Percentiles rank a stretch among this genome's conserved stretches.
phyloP scores from a whole-genome alignment of 2,329 filamentous ascomycete genomes.

The Colletotrichum sp. region DNA sequence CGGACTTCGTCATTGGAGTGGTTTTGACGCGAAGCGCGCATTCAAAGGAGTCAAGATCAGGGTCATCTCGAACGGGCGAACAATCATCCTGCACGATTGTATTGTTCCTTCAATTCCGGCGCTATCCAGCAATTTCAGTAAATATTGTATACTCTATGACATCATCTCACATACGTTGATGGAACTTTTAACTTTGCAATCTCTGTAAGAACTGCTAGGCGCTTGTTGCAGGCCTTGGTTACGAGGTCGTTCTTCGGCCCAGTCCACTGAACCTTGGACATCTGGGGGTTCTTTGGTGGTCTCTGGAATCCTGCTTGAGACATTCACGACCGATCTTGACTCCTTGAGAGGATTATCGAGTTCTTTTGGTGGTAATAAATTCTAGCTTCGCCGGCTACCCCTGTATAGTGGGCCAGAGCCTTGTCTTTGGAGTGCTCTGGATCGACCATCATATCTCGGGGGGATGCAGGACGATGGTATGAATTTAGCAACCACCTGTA shows the following conservation, averaged over 20 bases:
- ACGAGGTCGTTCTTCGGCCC: slow-evolving; percentile 56
- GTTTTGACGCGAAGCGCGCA: neutral
- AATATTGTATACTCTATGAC: neutral
- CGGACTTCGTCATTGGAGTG: neutral
- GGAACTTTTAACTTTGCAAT: neutral
- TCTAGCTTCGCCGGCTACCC: neutral
- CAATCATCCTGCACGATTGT: slow-evolving; percentile 52
- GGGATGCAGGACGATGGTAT: neutral
- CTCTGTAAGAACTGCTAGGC: neutral
- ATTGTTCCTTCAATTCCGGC: slow-evolving; percentile 34
- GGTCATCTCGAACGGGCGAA: neutral
- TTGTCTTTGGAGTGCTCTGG: neutral
- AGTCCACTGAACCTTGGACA: neutral
- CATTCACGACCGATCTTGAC: neutral
- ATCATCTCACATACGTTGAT: slow-evolving; percentile 37
- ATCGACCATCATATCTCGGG: neutral
- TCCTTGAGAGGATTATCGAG: neutral
- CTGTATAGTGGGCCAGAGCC: neutral
- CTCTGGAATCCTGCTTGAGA: neutral
- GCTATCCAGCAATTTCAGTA: neutral
- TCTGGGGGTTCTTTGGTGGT: neutral
- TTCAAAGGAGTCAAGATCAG: slow-evolving; percentile 32
- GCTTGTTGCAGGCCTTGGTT: slow-evolving; percentile 55
- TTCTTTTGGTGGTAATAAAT: neutral
- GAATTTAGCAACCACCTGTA: neutral